These are phyloP conservation scores for Blastobotrys attinorum DNA, from an alignment of 805 yeast species.

Conservation along the genomic window DNA sequence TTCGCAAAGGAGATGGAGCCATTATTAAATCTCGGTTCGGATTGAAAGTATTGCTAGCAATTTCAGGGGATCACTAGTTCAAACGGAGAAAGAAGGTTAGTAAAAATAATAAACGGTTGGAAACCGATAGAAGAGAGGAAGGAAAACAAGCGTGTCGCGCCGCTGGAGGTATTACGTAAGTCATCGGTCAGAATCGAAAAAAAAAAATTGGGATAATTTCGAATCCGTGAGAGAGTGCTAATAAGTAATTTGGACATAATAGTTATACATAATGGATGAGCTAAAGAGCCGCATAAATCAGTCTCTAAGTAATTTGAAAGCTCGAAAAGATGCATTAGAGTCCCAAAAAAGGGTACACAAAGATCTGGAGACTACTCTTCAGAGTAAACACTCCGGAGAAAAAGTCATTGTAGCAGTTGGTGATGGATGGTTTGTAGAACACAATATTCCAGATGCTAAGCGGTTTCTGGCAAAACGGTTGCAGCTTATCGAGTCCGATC, in stretches of 20 bases:
- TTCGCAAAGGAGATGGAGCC: constrained; percentile 61
- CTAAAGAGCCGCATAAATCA: constrained; percentile 5
- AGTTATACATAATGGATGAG: background rate
- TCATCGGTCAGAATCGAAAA: background rate
- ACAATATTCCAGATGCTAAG: constrained; percentile 14
- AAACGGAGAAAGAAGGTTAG: too few species aligned
- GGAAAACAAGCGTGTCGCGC: too few species aligned
- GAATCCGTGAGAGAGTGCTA: too few species aligned
- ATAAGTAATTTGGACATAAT: background rate
- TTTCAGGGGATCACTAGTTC: too few species aligned
- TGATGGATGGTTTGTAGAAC: constrained; percentile 25
- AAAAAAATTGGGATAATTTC: background rate
- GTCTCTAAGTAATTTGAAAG: constrained; percentile 2
- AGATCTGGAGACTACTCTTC: background rate
- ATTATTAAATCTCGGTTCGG: background rate
- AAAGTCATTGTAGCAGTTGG: constrained; percentile 22
- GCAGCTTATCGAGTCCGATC: constrained; percentile 8
- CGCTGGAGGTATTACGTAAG: background rate
- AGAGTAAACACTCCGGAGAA: background rate
- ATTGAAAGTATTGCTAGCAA: background rate
- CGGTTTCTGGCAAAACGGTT: constrained; percentile 17
- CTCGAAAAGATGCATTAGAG: background rate
- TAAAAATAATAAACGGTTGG: too few species aligned
- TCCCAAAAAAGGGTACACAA: constrained; percentile 1
- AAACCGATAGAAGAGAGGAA: too few species aligned